Base-by-base conservation (phyloP, 2,329 filamentous ascomycete genomes). In the Fusarium equiseti region DNA sequence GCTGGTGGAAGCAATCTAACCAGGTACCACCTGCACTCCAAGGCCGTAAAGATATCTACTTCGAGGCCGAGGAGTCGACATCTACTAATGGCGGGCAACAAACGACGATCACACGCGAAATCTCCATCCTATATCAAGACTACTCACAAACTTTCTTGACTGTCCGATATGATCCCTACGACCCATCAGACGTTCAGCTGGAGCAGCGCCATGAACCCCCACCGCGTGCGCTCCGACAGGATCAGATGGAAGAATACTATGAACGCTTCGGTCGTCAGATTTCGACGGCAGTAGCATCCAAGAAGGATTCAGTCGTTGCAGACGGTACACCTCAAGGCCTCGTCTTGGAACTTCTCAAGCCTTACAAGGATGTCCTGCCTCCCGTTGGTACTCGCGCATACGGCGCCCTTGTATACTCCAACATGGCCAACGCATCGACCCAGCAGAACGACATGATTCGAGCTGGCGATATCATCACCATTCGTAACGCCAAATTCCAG, bases 91-190 rank as follows among this genome's bases (percentile, higher is more conserved):
- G 90, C 16, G 91, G 91, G 29, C 90, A 92, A 27, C 91, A 90
- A 78, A 89, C 89, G 1, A 87, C 86, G 2, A 84, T 97, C 22
- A 92, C 91, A 9, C 95, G 95, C 71, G 90, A 95, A 64, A 86
- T 98, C 44, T 96, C 92, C 74, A 85, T 98, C n/a, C 83, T 99
- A 11, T 99, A 93, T 83, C 91, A 94, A 76, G 96, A 99, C 81
- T 99, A 99, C 80, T 98, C 95, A 20, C 96, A 98, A 79, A 98
- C 95, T 0, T 86, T 97, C 70, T 88, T 99, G 75, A 94, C 91
- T 0, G 92, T 91, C 20, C 90, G 87, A 53, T 98, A 92, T 79
- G 92, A 97, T 78, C 84, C 90, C 2, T 88, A 90, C 56, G 90
- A 97, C 77, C 87, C 92, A 5, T 84, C 88, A 3, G 91, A 95